phyloP scores from a whole-genome alignment of 1,284 basidiomycete genomes.

The Trichosporon ovoides region DNA sequence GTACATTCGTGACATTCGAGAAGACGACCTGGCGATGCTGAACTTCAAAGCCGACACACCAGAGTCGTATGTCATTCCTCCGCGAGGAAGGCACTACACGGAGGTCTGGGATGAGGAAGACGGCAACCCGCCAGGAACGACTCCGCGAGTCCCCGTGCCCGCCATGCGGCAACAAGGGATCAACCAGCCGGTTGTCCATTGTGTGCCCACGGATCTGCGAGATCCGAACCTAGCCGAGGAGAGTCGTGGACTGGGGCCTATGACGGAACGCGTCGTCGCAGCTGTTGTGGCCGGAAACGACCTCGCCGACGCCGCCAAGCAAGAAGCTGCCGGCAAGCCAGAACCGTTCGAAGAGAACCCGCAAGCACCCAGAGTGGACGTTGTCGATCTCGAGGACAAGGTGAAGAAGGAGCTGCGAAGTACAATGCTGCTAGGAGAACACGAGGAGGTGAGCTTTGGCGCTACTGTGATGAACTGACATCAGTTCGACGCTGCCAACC shows the following conservation, averaged over 20 bases:
- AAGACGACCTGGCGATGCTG: conserved; percentile 86
- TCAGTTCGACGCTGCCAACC: conserved; percentile 68
- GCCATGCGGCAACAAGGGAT: conserved; percentile 25
- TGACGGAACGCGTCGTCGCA: conserved; percentile 58
- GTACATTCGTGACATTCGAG: conserved; percentile 74
- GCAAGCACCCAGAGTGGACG: conserved; percentile 33
- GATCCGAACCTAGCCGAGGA: conserved; percentile 45
- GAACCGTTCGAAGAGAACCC: conserved; percentile 18
- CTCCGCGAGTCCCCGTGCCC: conserved; percentile 33
- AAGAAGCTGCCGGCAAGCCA: conserved; percentile 42
- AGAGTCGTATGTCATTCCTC: conserved; percentile 77
- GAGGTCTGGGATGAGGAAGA: conserved; percentile 92
- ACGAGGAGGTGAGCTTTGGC: conserved; percentile 49
- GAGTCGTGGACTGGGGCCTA: conserved; percentile 36
- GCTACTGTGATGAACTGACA: neutral
- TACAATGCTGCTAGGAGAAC: conserved; percentile 53
- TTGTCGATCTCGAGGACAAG: conserved; percentile 54
- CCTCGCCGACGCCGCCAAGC: conserved; percentile 51
- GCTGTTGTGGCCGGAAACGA: conserved; percentile 58
- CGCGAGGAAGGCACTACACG: conserved; percentile 79
- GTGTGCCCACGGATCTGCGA: conserved; percentile 27
- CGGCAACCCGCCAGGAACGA: conserved; percentile 43
- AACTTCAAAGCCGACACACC: conserved; percentile 78
- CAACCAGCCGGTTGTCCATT: conserved; percentile 10
- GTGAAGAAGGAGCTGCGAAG: conserved; percentile 54